Base-by-base conservation (phyloP, 2,329 filamentous ascomycete genomes). In the Stagonosporopsis cucurbitacearum region DNA sequence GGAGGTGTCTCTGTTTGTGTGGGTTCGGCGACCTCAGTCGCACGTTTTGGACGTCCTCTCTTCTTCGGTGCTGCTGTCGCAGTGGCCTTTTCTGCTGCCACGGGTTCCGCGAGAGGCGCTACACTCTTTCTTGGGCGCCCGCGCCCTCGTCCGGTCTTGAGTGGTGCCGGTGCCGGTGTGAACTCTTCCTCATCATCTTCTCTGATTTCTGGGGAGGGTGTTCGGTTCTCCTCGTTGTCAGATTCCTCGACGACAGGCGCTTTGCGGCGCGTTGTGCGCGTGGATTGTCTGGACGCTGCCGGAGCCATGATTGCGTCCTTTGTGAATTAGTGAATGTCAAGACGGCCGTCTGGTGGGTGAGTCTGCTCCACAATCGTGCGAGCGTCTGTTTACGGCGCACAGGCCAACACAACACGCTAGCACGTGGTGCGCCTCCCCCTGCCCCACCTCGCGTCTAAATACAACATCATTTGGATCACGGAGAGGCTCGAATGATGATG, bases 121-220 rank as follows among this genome's bases (percentile, higher is more conserved):
- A 83, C 76, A 53, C 60, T 55, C 50, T 71, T 73, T 39, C 82
- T 78, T 60, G 84, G 79, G n/a, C 84, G 80, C 49, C 84, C 81
- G 58, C 87, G 84, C 61, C 83, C 69, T 81, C 47, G 80, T 28
- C 81, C 84, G 42, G 79, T 81, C 56, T 82, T 83, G 51, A 84
- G 80, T 1, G 88, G 84, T 43, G 88, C 89, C 1, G 89, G 84
- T 42, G 89, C 89, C 2, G 92, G 92, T 40, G 89, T 89, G 68
- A 92, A 95, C 45, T 96, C 91, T 45, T 93, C 89, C 61, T 90
- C 89, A 25, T 81, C 83, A 15, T 85, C 81, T 30, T 86, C 80
- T 57, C 84, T 82, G 68, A 85, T 81, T 35, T 67, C 60, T 15
- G 65, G 63, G 59, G 83, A 80, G 66, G 84, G 80, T 35, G 82